These are phyloP conservation scores for Baudoinia panamericana DNA, from an alignment of 495 filamentous ascomycete genomes.

Conservation along the genomic window DNA sequence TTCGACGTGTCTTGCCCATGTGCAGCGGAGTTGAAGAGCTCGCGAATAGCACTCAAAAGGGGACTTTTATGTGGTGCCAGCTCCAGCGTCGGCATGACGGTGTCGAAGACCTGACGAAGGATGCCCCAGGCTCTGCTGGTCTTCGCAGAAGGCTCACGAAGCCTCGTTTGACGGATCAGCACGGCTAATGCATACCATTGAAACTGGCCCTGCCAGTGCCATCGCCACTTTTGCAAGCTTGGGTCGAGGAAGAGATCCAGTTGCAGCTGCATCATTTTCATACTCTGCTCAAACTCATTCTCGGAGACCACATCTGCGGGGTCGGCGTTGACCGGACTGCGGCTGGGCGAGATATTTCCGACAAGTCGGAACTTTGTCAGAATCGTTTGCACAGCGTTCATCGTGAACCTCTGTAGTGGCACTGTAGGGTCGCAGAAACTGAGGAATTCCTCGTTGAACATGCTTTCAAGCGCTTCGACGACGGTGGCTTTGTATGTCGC, in stretches of 20 bases:
- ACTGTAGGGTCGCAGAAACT: conserved; percentile 27
- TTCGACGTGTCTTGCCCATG: no score
- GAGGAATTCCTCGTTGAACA: conserved; percentile 12
- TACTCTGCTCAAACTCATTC: background rate
- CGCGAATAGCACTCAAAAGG: background rate
- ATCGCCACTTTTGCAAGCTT: conserved; percentile 5
- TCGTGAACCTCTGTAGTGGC: conserved; percentile 23
- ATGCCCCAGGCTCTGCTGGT: background rate
- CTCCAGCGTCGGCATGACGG: background rate
- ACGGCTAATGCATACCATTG: conserved; percentile 8
- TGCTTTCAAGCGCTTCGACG: conserved; percentile 22
- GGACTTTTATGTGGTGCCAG: background rate
- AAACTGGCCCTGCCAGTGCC: conserved; percentile 5
- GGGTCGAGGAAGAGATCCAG: conserved; percentile 4
- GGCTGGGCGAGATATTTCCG: background rate
- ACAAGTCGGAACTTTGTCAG: conserved; percentile 6
- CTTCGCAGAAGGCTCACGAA: background rate
- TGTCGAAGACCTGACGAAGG: conserved; percentile 2
- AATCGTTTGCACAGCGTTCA: conserved; percentile 2
- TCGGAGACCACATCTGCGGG: background rate
- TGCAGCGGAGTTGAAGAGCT: no score
- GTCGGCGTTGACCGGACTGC: background rate
- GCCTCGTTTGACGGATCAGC: conserved; percentile 1
- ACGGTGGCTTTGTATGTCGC: conserved; percentile 18
- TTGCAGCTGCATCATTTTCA: conserved; percentile 1